Conservation (phyloP, 257 asterid genomes). For the Penstemon newberryi region DNA sequence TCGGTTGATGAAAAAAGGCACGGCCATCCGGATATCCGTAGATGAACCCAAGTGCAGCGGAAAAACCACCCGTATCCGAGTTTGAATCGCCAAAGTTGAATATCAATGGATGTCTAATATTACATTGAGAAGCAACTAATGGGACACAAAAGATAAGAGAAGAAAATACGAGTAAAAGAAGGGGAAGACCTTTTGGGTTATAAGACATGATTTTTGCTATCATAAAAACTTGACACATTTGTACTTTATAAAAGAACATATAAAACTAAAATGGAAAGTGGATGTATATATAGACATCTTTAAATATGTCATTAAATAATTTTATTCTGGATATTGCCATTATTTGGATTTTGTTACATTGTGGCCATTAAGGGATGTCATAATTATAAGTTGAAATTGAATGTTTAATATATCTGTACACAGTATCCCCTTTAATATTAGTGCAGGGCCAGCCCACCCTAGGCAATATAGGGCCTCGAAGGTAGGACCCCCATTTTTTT, state of each 20-base stretch:
- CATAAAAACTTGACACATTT: constrained; percentile 3
- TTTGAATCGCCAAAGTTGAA: constrained; percentile 58
- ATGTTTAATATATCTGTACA: no score
- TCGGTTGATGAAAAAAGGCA: constrained; percentile 37
- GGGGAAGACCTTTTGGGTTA: background rate
- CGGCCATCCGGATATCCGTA: constrained; percentile 42
- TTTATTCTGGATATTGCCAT: no score
- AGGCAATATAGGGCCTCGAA: no score
- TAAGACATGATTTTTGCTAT: constrained; percentile 2
- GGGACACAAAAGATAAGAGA: constrained; percentile 8
- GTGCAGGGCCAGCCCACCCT: no score
- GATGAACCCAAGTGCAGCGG: constrained; percentile 37
- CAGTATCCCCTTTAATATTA: no score
- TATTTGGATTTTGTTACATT: no score
- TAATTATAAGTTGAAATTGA: no score
- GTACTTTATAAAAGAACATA: background rate
- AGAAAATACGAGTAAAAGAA: constrained; percentile 5
- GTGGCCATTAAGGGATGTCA: no score
- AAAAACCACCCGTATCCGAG: constrained; percentile 53
- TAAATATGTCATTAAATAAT: no score
- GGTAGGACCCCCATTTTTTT: no score
- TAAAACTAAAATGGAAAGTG: background rate
- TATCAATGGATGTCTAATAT: constrained; percentile 31
- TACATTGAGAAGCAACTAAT: constrained; percentile 34
- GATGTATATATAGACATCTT: background rate